These are phyloP conservation scores for Apiospora saccharicola DNA, from an alignment of 2,329 filamentous ascomycete genomes.

Conservation along the genomic window DNA sequence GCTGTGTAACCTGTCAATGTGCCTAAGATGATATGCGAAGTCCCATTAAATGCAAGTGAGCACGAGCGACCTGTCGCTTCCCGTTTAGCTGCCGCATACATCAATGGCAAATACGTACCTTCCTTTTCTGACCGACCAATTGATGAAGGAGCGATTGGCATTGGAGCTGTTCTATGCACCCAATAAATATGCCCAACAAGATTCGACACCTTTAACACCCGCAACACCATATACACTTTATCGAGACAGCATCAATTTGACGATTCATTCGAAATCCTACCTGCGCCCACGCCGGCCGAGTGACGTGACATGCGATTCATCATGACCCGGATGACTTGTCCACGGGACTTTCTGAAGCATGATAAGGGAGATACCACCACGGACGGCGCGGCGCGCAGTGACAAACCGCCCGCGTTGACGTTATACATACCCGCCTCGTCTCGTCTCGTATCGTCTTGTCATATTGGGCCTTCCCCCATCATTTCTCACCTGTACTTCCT, in stretches of 20 bases:
- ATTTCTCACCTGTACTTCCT: neutral
- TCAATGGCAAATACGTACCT: neutral
- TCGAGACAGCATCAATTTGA: neutral
- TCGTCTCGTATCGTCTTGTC: conserved; percentile 6
- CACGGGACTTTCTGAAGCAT: neutral
- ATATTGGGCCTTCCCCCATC: neutral
- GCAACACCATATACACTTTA: neutral
- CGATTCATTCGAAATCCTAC: neutral
- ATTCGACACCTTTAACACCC: neutral
- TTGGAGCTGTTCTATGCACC: neutral
- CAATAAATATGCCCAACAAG: neutral
- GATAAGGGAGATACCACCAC: neutral
- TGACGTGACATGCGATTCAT: neutral
- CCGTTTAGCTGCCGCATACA: neutral
- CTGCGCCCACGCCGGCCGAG: neutral
- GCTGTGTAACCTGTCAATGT: conserved; percentile 25
- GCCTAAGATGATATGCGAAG: conserved; percentile 22
- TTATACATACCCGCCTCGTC: conserved; percentile 14
- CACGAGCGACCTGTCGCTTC: neutral
- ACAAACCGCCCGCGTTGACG: neutral
- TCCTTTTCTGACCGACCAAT: neutral
- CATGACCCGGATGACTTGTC: neutral
- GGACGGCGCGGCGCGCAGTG: neutral
- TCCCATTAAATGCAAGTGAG: conserved; percentile 9
- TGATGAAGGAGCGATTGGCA: neutral